Evolutionary conservation across 2,329 filamentous ascomycete species (phyloP).

Genomic region (Canariomyces notabilis): DNA sequence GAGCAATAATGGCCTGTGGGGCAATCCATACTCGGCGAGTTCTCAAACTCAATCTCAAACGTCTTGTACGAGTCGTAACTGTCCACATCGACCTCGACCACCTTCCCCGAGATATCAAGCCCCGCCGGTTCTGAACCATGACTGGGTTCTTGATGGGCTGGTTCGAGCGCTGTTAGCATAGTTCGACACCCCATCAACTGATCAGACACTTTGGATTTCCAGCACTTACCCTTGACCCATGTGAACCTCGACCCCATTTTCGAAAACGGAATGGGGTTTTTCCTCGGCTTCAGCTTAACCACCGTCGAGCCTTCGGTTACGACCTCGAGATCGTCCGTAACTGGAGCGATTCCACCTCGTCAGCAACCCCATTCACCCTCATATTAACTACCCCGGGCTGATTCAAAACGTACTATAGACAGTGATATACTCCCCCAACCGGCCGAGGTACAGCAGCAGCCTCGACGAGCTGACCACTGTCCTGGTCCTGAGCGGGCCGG

Average conservation of each 20-base stretch:
- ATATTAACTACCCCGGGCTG: no score
- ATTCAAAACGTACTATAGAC: conserved; percentile 24
- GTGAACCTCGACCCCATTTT: conserved; percentile 23
- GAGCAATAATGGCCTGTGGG: background rate
- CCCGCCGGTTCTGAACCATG: conserved; percentile 23
- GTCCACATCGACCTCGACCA: conserved; percentile 24
- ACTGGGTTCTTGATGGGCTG: conserved; percentile 23
- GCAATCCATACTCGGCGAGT: conserved; percentile 24
- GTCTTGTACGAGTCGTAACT: conserved; percentile 28
- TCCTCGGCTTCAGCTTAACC: conserved; percentile 28
- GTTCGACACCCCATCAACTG: background rate
- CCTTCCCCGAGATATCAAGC: conserved; percentile 25
- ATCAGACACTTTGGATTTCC: background rate
- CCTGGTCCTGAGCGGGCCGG: conserved; percentile 25
- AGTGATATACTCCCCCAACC: conserved; percentile 28
- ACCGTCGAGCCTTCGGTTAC: conserved; percentile 25
- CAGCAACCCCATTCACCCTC: background rate
- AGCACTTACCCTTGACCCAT: conserved; percentile 24
- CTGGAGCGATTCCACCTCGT: conserved; percentile 8
- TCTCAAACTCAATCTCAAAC: conserved; percentile 31
- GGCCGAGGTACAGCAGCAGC: conserved; percentile 26
- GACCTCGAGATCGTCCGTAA: conserved; percentile 28
- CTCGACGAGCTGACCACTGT: conserved; percentile 22
- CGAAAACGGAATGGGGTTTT: conserved; percentile 21
- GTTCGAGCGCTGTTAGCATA: conserved; percentile 1